A percentile compares a stretch with the other conserved stretches of the same genome.
Conservation (phyloP, 495 filamentous ascomycete genomes). For the Penicillium coffeae region DNA sequence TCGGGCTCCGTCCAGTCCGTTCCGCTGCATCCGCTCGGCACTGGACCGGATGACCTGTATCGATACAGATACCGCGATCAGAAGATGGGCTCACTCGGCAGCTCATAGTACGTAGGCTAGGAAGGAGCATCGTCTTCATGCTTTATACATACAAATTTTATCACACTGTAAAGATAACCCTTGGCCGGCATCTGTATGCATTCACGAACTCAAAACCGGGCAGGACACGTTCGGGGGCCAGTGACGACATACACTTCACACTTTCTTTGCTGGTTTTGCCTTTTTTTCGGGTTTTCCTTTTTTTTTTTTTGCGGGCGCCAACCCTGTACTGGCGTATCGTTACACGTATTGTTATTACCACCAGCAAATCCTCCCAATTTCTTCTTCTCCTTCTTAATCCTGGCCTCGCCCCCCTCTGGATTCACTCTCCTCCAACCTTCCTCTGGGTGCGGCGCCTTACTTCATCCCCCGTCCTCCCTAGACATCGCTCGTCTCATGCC, state of each 20-base stretch:
- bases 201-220: not conserved
- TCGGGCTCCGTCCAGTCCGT: constrained; percentile 31
- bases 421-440: constrained; percentile 17
- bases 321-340: constrained; percentile 3
- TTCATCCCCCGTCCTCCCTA: constrained; percentile 19
- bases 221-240: constrained; percentile 1
- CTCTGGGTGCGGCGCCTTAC: constrained; percentile 24
- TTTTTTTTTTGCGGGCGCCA: not conserved
- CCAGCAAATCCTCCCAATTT: constrained; percentile 9
- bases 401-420: constrained; percentile 1
- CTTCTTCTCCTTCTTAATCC: constrained; percentile 18
- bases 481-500: constrained; percentile 20
- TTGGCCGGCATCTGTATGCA: too few species aligned
- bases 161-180: too few species aligned
- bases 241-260: constrained; percentile 25
- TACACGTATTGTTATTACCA: not conserved
- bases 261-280: not conserved
- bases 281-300: not conserved
- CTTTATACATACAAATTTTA: not conserved
- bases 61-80: not conserved
- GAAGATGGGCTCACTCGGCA: too few species aligned
- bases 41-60: constrained; percentile 12
- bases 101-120: too few species aligned
- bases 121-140: not conserved
- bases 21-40: constrained; percentile 35